Evolutionary conservation across 2,329 filamentous ascomycete species (phyloP).

Genomic region (Fusarium sp.): DNA sequence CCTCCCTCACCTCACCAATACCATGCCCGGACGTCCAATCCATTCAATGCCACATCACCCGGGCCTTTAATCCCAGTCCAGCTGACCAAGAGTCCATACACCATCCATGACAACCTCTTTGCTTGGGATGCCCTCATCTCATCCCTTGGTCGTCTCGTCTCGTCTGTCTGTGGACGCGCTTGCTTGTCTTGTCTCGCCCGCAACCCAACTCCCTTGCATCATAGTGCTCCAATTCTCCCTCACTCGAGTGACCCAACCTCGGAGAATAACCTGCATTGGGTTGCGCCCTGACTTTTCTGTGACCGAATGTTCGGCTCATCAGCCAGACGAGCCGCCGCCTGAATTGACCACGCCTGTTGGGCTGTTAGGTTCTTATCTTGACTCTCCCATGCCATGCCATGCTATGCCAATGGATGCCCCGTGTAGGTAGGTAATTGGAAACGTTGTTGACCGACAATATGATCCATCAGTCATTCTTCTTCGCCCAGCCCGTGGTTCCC

Average conservation of each 20-base stretch:
- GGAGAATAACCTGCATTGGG: not conserved
- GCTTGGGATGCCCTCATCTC: not conserved
- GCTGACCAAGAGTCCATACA: not conserved
- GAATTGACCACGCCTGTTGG: not conserved
- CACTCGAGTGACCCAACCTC: not conserved
- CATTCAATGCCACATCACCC: not conserved
- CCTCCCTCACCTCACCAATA: not conserved
- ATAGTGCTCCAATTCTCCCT: not conserved
- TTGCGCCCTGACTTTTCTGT: not conserved
- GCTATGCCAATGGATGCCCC: not conserved
- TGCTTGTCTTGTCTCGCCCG: not conserved
- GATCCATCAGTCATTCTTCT: not conserved
- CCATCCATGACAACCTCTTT: not conserved
- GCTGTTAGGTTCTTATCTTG: not conserved
- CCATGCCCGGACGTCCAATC: not conserved
- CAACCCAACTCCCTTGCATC: constrained; percentile 2
- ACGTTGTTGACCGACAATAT: not conserved
- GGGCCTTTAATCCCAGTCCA: not conserved
- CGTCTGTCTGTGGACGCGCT: not conserved
- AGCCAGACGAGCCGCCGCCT: not conserved
- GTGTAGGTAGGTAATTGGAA: not conserved
- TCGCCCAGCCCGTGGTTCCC: not conserved
- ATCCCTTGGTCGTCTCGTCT: not conserved
- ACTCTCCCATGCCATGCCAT: not conserved
- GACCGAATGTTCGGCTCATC: not conserved